Base-by-base conservation (phyloP, 1,284 basidiomycete genomes). In the Mycena sp. region DNA sequence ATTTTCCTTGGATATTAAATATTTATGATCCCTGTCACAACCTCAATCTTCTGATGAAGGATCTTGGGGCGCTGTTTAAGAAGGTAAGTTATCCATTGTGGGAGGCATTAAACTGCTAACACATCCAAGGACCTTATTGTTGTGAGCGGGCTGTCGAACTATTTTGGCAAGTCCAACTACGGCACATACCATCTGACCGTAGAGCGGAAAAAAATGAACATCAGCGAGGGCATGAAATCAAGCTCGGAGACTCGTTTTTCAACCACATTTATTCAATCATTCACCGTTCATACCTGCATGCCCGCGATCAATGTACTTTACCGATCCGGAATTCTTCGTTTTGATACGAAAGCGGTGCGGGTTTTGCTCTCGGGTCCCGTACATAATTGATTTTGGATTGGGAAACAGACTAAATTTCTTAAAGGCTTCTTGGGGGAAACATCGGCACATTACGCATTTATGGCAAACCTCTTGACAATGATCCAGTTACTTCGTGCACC, bases 1-100 rank as follows among this genome's bases (percentile, higher is more conserved):
- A 6, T 2, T 71, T 29, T 30, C 38, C 48, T 11, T 71, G 70
- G 70, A 68, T 71, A 38, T 17, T 71, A n/a, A 70, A 69, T 43
- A 67, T 69, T 14, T 69, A 69, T 32, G 64, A 71, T 57, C 70
- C 69, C 6, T 71, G 70, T 40, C 67, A 70, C 50, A 67, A 51
- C 21, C 29, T 51, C 17, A 35, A 38, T 55, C 35, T 71, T 2
- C 63, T 66, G 23, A 43, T 69, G 53, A 71, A 70, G 49, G 70
- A 71, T 41, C 7, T 71, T 17, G 70, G 70, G 17, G 68, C 66
- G 37, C 26, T 69, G 12, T 71, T 71, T 48, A 69, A 73, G 32
- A 35, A 35, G 32, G 32, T 35, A 14, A 35, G 7, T 14, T 35
- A 14, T 35, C 14, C 32, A 35, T 9, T 35, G 32, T 35, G 14